Percentiles rank a stretch among this genome's conserved stretches.
These are phyloP conservation scores for Tulasnella sp. DNA, from an alignment of 768 basidiomycete species.

Conservation along the genomic window DNA sequence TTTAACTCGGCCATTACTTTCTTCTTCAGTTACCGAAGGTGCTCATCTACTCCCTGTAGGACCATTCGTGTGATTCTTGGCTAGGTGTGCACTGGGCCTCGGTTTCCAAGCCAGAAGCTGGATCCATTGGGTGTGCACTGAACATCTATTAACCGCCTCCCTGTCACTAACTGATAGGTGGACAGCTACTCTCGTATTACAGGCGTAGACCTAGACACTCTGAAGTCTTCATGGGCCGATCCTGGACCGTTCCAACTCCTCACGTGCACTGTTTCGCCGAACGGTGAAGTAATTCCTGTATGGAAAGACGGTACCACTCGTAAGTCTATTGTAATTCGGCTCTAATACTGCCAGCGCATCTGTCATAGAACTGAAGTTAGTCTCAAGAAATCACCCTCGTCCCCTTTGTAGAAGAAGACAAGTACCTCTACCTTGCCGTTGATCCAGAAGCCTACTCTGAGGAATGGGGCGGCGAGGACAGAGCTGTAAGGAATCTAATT, in stretches of 20 bases:
- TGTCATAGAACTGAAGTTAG: no score
- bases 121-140: not conserved
- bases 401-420: no score
- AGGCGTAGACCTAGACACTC: not conserved
- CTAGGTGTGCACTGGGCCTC: not conserved
- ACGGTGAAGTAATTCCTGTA: not conserved
- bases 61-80: not conserved
- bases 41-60: not conserved
- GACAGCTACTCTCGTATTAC: no score
- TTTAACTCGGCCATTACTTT: no score
- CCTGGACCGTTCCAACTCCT: not conserved
- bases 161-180: not conserved
- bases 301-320: not conserved
- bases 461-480: no score
- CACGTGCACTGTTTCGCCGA: not conserved
- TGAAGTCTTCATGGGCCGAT: not conserved
- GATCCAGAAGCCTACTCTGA: no score
- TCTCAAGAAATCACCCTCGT: no score
- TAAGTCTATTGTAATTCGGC: no score
- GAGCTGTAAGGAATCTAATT: no score
- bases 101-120: not conserved
- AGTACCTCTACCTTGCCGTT: no score
- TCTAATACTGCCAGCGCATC: no score
- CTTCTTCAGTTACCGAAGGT: not conserved
- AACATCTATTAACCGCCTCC: not conserved